These are phyloP conservation scores for Proliferodiscus dingleyae DNA, from an alignment of 2,329 filamentous ascomycete genomes.

Conservation along the genomic window DNA sequence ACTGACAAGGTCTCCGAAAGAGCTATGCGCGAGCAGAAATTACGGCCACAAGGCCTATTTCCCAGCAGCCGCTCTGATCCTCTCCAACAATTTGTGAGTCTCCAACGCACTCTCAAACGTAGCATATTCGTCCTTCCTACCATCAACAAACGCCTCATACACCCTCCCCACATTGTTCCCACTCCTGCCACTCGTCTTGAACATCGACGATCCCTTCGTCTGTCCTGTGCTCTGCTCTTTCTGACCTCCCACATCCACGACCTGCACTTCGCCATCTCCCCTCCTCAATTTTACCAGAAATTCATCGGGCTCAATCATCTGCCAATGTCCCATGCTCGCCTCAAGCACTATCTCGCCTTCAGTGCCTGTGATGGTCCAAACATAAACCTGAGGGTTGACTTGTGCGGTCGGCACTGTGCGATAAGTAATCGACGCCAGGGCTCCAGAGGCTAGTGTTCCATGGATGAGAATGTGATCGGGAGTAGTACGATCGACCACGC, in stretches of 20 bases:
- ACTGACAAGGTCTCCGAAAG: too few species aligned
- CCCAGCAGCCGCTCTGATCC: conserved; percentile 5
- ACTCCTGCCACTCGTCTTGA: neutral
- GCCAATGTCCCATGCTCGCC: conserved; percentile 6
- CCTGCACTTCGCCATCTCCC: neutral
- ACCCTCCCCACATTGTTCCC: conserved; percentile 10
- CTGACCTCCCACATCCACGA: conserved; percentile 1
- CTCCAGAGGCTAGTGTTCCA: conserved; percentile 31
- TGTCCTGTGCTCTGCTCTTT: too few species aligned
- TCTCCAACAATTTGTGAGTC: conserved; percentile 14
- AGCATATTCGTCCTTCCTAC: conserved; percentile 4
- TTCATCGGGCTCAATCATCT: conserved; percentile 1
- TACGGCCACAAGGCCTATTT: neutral
- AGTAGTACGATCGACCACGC: conserved; percentile 24
- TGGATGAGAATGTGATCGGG: conserved; percentile 35
- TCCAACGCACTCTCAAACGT: conserved; percentile 11
- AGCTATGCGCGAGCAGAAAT: too few species aligned
- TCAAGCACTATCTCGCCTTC: conserved; percentile 33
- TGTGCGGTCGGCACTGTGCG: conserved; percentile 17
- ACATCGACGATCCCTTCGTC: neutral
- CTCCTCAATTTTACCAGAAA: conserved; percentile 2
- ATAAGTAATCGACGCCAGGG: conserved; percentile 28
- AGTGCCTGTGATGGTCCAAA: conserved; percentile 36
- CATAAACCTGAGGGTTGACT: conserved; percentile 24
- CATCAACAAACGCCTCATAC: conserved; percentile 13